Base-by-base conservation (phyloP, 169 alveolate species). In the Pseudocohnilembus persalinus region DNA sequence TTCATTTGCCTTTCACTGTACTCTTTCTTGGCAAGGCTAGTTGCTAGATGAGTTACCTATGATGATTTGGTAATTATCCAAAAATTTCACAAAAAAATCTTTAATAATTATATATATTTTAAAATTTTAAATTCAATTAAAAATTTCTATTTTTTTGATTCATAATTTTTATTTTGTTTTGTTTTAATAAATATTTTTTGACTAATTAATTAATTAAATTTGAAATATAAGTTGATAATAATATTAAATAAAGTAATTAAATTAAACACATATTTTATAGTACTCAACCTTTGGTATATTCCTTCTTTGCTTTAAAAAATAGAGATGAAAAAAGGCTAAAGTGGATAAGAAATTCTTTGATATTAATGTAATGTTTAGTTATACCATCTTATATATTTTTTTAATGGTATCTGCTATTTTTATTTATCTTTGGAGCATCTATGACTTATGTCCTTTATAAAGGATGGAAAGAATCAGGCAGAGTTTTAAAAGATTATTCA, bases 1-100 rank as follows among this genome's bases (percentile, higher is more conserved):
- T 6, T 82, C 87, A 29, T 77, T 79, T 30, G 81, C 81, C 6
- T 82, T 82, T 33, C 87, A 82, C 64, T 77, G 81, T 1, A 82
- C 87, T 11, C 31, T 82, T 20, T 64, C 49, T 27, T 82, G 28
- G 68, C 31, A 82, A 32, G 26, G 31, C 0, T 79, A 82, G 65
- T 49, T 82, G 0, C 68, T 34, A 65, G 87, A 82, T 72, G 87
- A 82, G 30, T 27, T 82, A 24, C 87, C 87, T 0, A 82, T 82
- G 87, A 28, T 82, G 26, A 64, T 49, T 49, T 49, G 68, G 68
- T 49, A 49, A 49, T 49, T 49, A 11, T 49, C 20, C 26, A 49
- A n/a, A n/a, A n/a, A n/a, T n/a, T n/a, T n/a, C 68, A 49, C 20
- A 11, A 49, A 11, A 49, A 49, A 11, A 11, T 49, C 4, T 49